These are phyloP conservation scores for Lactarius hatsudake DNA, from an alignment of 768 basidiomycete genomes.

Conservation along the genomic window DNA sequence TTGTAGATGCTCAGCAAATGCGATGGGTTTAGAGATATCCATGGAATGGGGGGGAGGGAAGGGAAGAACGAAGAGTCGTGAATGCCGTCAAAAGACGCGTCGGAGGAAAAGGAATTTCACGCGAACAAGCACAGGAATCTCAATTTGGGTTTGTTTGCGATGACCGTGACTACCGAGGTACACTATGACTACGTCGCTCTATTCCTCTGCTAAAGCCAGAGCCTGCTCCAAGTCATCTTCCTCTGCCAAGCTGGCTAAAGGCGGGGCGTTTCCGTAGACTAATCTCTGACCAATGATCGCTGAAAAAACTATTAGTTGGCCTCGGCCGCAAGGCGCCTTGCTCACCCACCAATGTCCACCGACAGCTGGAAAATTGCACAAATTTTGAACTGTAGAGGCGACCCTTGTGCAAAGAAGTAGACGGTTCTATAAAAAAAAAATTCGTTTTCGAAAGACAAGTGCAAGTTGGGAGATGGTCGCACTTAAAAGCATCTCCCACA, in stretches of 20 bases:
- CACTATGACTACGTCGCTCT: conserved; percentile 22
- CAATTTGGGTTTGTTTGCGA: conserved; percentile 29
- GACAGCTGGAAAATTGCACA: conserved; percentile 84
- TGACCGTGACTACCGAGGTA: too few relatives aligned
- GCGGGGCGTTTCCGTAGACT: conserved; percentile 69
- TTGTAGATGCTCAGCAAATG: conserved; percentile 89
- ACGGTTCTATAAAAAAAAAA: conserved; percentile 47
- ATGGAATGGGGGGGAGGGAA: conserved; percentile 25
- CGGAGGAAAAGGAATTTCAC: conserved; percentile 2
- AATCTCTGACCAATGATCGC: conserved; percentile 73
- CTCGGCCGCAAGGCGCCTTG: not conserved
- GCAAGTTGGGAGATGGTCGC: conserved; percentile 28
- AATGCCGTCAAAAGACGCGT: conserved; percentile 19
- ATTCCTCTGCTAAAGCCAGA: conserved; percentile 61
- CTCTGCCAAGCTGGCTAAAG: conserved; percentile 46
- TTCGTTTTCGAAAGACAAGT: not conserved
- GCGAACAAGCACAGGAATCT: not conserved
- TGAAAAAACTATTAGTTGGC: conserved; percentile 33
- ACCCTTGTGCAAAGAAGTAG: conserved; percentile 74
- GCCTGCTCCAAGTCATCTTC: conserved; percentile 75
- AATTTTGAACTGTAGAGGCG: conserved; percentile 77
- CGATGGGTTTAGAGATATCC: conserved; percentile 66
- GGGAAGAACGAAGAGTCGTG: conserved; percentile 23
- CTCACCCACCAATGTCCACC: conserved; percentile 63
- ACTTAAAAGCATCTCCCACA: conserved; percentile 87